Evolutionary conservation across 257 asterid species (phyloP), one percentile per base, ranked within the genome.

Genomic region (Solanum chmielewskii): DNA sequence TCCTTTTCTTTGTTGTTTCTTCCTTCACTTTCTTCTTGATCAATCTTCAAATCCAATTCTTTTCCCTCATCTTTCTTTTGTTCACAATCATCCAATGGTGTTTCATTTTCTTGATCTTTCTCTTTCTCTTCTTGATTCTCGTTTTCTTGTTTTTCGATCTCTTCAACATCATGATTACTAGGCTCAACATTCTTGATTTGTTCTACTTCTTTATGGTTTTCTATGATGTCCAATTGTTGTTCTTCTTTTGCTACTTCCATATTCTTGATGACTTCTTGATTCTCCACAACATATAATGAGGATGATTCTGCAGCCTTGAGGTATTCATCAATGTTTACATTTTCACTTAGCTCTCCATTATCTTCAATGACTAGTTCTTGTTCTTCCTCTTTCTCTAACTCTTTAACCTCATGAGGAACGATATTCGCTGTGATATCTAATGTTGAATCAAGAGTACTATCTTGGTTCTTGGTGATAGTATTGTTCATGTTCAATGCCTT

Each of bases 201-300:
- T 45, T 56, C 83, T 71, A 29, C 2, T 49, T 78, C 84, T 45
- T 78, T 27, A 45, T 77, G 39, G 84, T 25, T 41, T 4, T 15
- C 49, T 62, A 77, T 77, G 33, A 44, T 77, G 7, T 39, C 74
- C 39, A 60, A 85, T 39, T 83, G 9, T 29, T 78, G 42, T 1
- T 83, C 89, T 85, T 90, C 90, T 78, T 89, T 93, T 41, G 56
- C 6, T 76, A 86, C 90, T 78, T 90, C 89, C 82, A 88, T 62
- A 85, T 83, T 52, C 62, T 52, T 81, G 15, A 29, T 68, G 87
- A 60, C 31, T 21, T 90, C 87, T 23, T 49, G 41, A 35, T 80
- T 56, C 45, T 88, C 93, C 29, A 25, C 11, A 73, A 83, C 85
- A 27, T 70, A 64, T 33, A 86, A 18, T 86, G 69, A 49, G 42